Percentiles rank a stretch among this genome's conserved stretches.
phyloP scores from a whole-genome alignment of 2,329 filamentous ascomycete genomes.

The Emmonsiellopsis sp. region DNA sequence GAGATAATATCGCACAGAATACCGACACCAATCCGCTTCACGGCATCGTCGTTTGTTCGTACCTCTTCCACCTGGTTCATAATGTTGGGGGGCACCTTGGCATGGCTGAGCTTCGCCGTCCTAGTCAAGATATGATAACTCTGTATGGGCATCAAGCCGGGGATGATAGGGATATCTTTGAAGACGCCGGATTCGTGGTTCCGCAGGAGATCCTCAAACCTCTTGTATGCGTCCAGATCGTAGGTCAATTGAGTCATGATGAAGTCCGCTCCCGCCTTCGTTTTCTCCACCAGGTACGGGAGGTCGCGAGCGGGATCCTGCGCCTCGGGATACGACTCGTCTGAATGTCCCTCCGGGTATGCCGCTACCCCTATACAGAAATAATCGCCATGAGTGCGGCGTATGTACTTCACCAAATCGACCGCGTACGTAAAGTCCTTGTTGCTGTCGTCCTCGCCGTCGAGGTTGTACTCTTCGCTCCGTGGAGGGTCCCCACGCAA shows the following conservation, averaged over 20 bases:
- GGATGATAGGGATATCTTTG: constrained; percentile 79
- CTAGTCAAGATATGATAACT: constrained; percentile 92
- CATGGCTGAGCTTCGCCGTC: constrained; percentile 90
- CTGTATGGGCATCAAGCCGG: constrained; percentile 94
- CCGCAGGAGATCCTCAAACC: constrained; percentile 67
- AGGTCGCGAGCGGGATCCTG: constrained; percentile 60
- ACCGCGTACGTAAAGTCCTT: constrained; percentile 81
- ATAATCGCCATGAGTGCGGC: constrained; percentile 77
- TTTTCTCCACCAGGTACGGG: constrained; percentile 84
- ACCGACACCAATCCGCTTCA: constrained; percentile 41
- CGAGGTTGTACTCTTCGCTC: constrained; percentile 73
- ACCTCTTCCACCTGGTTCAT: constrained; percentile 50
- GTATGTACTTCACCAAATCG: constrained; percentile 85
- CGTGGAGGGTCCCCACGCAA: constrained; percentile 85
- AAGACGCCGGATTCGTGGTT: constrained; percentile 78
- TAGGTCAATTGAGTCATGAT: constrained; percentile 99
- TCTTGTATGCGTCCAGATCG: constrained; percentile 71
- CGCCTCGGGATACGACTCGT: constrained; percentile 79
- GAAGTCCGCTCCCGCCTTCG: constrained; percentile 85
- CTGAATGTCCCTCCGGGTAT: constrained; percentile 91
- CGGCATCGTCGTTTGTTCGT: constrained; percentile 39
- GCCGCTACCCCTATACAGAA: constrained; percentile 93
- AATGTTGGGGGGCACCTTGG: constrained; percentile 63
- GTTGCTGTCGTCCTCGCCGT: constrained; percentile 52
- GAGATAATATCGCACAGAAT: constrained; percentile 78